Evolutionary conservation across 768 basidiomycete genomes (phyloP), one percentile per base, ranked within the genome.

Genomic region (Tylopilus felleus): DNA sequence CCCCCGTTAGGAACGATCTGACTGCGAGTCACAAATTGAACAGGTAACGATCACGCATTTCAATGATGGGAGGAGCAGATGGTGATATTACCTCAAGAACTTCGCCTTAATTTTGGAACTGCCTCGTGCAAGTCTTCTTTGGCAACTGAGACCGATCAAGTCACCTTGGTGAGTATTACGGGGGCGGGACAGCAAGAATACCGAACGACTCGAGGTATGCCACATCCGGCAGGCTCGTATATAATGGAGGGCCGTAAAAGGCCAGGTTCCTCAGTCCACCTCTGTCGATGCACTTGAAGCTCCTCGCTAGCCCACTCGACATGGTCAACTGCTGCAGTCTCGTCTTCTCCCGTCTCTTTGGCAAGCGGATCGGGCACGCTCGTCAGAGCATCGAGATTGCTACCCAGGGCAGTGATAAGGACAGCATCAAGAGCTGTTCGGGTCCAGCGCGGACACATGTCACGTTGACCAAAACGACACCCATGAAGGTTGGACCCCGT

Each of bases 51-150:
- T 72, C 70, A 65, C 61, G 61, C 62, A 69, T 66, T 66, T 68
- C 60, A 68, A 53, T 65, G 58, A 59, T 58, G 66, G 55, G 55
- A 60, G 47, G 58, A 43, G 46, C 54, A 65, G 53, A 55, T 51
- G 51, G 63, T 66, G 60, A 68, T 63, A 71, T 71, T 71, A 71
- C 71, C 57, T 71, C 67, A 72, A 60, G 55, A 31, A 19, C 41
- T 53, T 61, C 44, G 52, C 48, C 53, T 66, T 66, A 58, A 65
- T 61, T 53, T 64, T 61, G 59, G 56, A 64, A 43, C 43, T 23
- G 58, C 67, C 67, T 68, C 67, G 60, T 68, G 63, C 51, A 47
- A 17, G 60, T 39, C 63, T 54, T 56, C 56, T 55, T 53, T 56
- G 47, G 53, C 47, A 52, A 57, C 36, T 56, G 35, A 44, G n/a